A percentile compares a stretch with the other conserved stretches of the same genome.
Conservation (phyloP, 768 basidiomycete genomes). For the Hemileccinum rubropunctum region DNA sequence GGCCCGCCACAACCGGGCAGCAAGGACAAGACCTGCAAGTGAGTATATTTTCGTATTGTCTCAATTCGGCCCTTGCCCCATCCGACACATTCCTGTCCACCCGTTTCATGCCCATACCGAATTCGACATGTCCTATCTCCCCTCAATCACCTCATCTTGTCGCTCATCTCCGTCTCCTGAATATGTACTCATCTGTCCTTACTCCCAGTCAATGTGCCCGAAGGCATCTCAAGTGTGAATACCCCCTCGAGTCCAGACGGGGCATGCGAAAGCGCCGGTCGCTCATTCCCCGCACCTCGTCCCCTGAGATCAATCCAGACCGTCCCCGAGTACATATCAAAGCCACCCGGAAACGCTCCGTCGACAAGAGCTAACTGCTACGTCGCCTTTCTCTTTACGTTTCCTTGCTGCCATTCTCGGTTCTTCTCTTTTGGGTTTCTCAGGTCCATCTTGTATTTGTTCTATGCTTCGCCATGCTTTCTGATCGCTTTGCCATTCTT, state of each 20-base stretch:
- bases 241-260: constrained; percentile 65
- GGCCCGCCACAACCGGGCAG: constrained; percentile 55
- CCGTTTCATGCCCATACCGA: constrained; percentile 12
- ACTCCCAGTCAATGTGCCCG: constrained; percentile 65
- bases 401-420: background rate
- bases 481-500: constrained; percentile 15
- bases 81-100: constrained; percentile 8
- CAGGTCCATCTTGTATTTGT: constrained; percentile 7
- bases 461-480: constrained; percentile 25
- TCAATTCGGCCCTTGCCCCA: constrained; percentile 5
- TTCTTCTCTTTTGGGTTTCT: background rate
- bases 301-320: constrained; percentile 26
- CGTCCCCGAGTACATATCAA: constrained; percentile 26
- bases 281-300: constrained; percentile 31
- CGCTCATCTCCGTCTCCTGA: constrained; percentile 28
- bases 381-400: too few relatives aligned
- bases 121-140: constrained; percentile 16
- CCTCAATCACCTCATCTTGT: constrained; percentile 18
- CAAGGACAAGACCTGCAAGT: constrained; percentile 64
- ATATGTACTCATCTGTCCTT: constrained; percentile 23
- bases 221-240: constrained; percentile 67
- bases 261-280: constrained; percentile 54
- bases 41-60: constrained; percentile 29
- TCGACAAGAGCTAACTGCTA: constrained; percentile 16
- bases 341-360: constrained; percentile 27